These are phyloP conservation scores for Hanseniaspora hatyaiensis DNA, from an alignment of 805 yeast genomes.

Conservation along the genomic window DNA sequence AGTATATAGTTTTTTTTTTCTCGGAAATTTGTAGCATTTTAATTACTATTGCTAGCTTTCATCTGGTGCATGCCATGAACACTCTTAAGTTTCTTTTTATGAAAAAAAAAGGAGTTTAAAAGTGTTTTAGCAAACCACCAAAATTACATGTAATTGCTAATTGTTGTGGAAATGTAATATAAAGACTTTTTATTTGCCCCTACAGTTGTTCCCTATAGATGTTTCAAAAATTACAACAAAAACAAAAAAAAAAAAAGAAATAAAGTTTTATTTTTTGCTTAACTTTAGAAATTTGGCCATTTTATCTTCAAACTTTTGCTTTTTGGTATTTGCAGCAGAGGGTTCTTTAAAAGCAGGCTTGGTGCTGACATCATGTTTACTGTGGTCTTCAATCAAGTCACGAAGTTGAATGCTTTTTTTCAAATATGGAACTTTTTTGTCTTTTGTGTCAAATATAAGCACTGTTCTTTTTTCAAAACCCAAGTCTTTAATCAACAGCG, in stretches of 20 bases:
- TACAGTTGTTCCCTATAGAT: too few relatives aligned
- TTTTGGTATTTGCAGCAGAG: background rate
- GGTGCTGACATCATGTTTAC: background rate
- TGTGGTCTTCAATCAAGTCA: background rate
- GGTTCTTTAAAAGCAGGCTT: background rate
- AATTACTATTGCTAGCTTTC: too few relatives aligned
- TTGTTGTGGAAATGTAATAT: too few relatives aligned
- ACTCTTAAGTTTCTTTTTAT: too few relatives aligned
- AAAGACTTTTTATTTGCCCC: too few relatives aligned
- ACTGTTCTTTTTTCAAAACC: slow-evolving; percentile 39
- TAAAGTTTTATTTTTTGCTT: slow-evolving; percentile 27
- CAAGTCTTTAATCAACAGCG: slow-evolving; percentile 31
- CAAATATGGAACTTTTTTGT: slow-evolving; percentile 24
- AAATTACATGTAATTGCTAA: too few relatives aligned
- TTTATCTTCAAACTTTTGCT: slow-evolving; percentile 21
- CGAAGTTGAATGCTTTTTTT: slow-evolving; percentile 21
- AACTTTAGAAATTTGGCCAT: slow-evolving; percentile 34
- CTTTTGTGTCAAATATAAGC: slow-evolving; percentile 29
- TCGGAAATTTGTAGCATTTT: too few relatives aligned
- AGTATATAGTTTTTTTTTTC: too few relatives aligned
- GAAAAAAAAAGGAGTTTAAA: too few relatives aligned
- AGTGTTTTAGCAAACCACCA: too few relatives aligned
- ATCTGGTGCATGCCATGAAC: too few relatives aligned
- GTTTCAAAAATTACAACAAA: too few relatives aligned
- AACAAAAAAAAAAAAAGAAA: background rate